Evolutionary conservation across 2,329 filamentous ascomycete species (phyloP), one percentile per base, ranked within the genome.

Genomic region (Furcasterigmium sp.): DNA sequence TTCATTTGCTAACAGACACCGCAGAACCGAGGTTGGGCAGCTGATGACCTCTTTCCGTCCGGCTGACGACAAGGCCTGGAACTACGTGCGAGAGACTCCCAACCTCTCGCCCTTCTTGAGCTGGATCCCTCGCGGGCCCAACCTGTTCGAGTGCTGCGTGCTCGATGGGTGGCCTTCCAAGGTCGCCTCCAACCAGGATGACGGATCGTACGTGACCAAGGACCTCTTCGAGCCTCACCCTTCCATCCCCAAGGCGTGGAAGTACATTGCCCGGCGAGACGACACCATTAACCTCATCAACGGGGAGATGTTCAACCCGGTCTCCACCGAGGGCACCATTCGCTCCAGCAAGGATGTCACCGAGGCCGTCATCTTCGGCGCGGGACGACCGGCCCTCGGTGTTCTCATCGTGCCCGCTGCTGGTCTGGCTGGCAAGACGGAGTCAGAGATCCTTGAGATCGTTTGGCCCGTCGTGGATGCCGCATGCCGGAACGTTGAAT

Each of bases 291-390:
- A 76, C 0, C 66, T 86, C 4, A 63, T 77, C 9, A 85, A 80
- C 7, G 82, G 82, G 3, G 84, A 85, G 63, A 86, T 85, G 51
- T 84, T 85, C 46, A 80, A 85, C 50, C 81, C 82, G 1, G 72
- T 75, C 2, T 75, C 76, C 0, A 56, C 85, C 3, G 82, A 86
- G 56, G 73, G 69, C 3, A 67, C 65, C 1, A 69, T 85, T 5
- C 58, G 69, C 2, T 70, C 68, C 0, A 56, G 56, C 10, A 50
- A 57, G 2, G 21, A 72, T 1, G 51, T 84, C 1, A 56, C 63
- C 3, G 80, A 84, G 44, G 74, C 73, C 0, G 58, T 85, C 18
- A 69, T 85, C 9, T 84, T 85, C 52, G 82, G 82, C 0, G 72
- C 72, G n/a, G 73, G 72, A 1, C 62, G 61, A 42, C 68, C 75